Percentiles rank a stretch among this genome's conserved stretches.
phyloP scores from a whole-genome alignment of 2,329 filamentous ascomycete genomes.

The Pyricularia sp. region DNA sequence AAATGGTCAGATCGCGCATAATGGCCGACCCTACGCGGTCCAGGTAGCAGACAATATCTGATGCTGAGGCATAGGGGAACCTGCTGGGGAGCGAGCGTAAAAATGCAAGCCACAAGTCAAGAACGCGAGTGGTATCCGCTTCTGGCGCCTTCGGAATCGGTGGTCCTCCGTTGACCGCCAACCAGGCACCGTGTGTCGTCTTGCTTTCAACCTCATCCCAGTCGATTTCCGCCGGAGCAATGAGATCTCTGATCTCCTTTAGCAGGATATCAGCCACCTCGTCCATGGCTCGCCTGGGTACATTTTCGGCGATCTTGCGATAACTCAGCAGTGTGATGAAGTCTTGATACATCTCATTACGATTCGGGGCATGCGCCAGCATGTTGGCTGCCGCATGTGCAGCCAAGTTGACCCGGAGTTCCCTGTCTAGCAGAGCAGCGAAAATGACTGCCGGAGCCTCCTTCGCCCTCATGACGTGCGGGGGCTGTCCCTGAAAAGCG shows the following conservation, averaged over 20 bases:
- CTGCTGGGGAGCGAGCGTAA: constrained; percentile 57
- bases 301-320: constrained; percentile 53
- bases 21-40: constrained; percentile 67
- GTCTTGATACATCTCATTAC: constrained; percentile 92
- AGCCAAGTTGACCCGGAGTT: constrained; percentile 83
- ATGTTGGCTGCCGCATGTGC: constrained; percentile 92
- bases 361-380: constrained; percentile 78
- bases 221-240: constrained; percentile 58
- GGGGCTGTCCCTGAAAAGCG: constrained; percentile 76
- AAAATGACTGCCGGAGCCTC: constrained; percentile 84
- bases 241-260: constrained; percentile 57
- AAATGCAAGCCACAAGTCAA: constrained; percentile 72
- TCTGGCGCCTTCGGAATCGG: constrained; percentile 25
- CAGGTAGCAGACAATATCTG: constrained; percentile 68
- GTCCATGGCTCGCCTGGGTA: constrained; percentile 56
- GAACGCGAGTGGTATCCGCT: constrained; percentile 47
- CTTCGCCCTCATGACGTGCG: constrained; percentile 79
- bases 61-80: constrained; percentile 65
- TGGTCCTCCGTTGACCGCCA: constrained; percentile 34
- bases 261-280: constrained; percentile 55
- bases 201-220: constrained; percentile 53
- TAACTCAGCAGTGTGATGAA: constrained; percentile 63
- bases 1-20: constrained; percentile 72
- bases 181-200: constrained; percentile 51
- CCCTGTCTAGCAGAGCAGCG: constrained; percentile 73